phyloP scores from a whole-genome alignment of 495 filamentous ascomycete species.

The Astrothelium macrocarpum region DNA sequence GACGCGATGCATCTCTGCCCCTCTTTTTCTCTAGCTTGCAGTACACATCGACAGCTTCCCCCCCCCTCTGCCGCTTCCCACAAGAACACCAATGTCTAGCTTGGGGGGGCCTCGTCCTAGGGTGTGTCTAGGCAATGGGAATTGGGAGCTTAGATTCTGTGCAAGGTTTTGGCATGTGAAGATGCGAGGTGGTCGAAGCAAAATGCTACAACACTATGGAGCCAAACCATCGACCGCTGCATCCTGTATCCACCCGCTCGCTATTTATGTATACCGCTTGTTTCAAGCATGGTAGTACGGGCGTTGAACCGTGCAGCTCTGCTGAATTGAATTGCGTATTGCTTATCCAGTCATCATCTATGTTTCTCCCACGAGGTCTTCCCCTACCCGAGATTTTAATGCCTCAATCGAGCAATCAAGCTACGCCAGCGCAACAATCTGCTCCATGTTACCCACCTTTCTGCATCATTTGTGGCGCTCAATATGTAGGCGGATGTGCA shows the following conservation, averaged over 20 bases:
- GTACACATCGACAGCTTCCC: not conserved
- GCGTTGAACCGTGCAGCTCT: not conserved
- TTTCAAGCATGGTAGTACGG: not conserved
- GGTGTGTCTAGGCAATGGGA: not conserved
- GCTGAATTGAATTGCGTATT: not conserved
- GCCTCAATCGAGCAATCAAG: not conserved
- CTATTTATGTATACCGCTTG: constrained; percentile 7
- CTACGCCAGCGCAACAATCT: not conserved
- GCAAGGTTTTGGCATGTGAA: not conserved
- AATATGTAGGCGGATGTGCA: not conserved
- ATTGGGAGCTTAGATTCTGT: not conserved
- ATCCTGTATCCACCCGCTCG: not conserved
- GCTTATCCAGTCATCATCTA: not conserved
- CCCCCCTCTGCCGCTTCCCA: not conserved
- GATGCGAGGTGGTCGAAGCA: not conserved
- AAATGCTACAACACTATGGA: not conserved
- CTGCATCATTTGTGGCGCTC: not conserved
- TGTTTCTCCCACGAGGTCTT: not conserved
- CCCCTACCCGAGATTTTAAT: not conserved
- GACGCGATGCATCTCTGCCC: not conserved
- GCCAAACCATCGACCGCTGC: not conserved
- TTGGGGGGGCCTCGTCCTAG: not conserved
- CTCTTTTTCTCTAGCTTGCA: not conserved
- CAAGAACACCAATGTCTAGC: not conserved
- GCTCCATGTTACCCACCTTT: not conserved